Percentiles rank a stretch among this genome's conserved stretches.
These are phyloP conservation scores for Cylindrodendrum hubeiense DNA, from an alignment of 2,329 filamentous ascomycete species.

Conservation along the genomic window DNA sequence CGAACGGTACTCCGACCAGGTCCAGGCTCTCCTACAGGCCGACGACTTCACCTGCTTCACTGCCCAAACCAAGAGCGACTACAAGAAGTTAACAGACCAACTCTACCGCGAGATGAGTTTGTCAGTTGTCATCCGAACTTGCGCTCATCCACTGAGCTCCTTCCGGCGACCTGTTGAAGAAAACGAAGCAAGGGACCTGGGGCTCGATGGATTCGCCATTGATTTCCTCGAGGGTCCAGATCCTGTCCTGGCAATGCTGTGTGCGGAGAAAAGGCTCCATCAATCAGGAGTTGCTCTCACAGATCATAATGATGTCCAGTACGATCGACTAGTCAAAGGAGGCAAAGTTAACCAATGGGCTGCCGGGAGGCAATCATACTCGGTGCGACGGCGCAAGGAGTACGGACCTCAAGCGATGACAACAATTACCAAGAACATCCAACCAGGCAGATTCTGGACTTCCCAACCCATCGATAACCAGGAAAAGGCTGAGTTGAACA, in stretches of 20 bases:
- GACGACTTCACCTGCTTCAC: conserved; percentile 78
- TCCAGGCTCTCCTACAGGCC: conserved; percentile 63
- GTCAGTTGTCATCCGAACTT: conserved; percentile 79
- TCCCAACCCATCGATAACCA: conserved; percentile 79
- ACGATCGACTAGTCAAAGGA: conserved; percentile 70
- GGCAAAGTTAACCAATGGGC: conserved; percentile 76
- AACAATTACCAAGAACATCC: conserved; percentile 73
- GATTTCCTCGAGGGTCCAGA: conserved; percentile 86
- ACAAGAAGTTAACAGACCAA: conserved; percentile 76
- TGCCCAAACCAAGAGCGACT: conserved; percentile 80
- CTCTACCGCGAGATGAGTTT: conserved; percentile 75
- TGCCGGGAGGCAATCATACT: conserved; percentile 73
- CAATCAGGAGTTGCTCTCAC: conserved; percentile 72
- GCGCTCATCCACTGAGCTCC: conserved; percentile 63
- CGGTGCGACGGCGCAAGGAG: conserved; percentile 78
- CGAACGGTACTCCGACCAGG: conserved; percentile 69
- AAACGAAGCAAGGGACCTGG: conserved; percentile 68
- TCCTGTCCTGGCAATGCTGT: conserved; percentile 89
- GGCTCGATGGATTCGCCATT: conserved; percentile 84
- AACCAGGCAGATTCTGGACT: conserved; percentile 77
- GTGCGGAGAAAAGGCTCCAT: conserved; percentile 77
- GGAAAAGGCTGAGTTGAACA: conserved; percentile 72
- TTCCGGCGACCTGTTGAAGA: conserved; percentile 67
- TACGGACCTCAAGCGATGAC: conserved; percentile 83
- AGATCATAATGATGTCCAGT: conserved; percentile 76